Percentiles rank a stretch among this genome's conserved stretches.
phyloP scores from a whole-genome alignment of 768 basidiomycete species.

The Ephemerocybe angulata region DNA sequence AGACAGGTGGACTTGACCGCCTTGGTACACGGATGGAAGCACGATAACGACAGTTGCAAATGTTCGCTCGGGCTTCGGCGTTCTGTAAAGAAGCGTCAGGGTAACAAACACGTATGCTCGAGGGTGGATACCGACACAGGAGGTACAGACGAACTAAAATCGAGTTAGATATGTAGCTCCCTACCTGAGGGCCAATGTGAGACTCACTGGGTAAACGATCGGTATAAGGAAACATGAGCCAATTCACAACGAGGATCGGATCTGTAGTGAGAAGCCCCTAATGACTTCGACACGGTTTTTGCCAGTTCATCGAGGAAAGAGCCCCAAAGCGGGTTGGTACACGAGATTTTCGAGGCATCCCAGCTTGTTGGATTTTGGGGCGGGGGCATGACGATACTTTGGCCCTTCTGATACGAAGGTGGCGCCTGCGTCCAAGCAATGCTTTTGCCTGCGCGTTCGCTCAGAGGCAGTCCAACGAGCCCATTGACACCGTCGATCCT shows the following conservation, averaged over 20 bases:
- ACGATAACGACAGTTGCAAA: slow-evolving; percentile 49
- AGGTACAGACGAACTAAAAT: slow-evolving; percentile 28
- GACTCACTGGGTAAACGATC: slow-evolving; percentile 46
- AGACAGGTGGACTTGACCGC: slow-evolving; percentile 45
- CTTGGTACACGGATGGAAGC: slow-evolving; percentile 43
- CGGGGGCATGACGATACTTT: slow-evolving; percentile 15
- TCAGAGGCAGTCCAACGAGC: slow-evolving; percentile 41
- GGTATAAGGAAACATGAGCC: slow-evolving; percentile 47
- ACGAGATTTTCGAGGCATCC: slow-evolving; percentile 34
- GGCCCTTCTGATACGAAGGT: slow-evolving; percentile 45
- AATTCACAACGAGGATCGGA: slow-evolving; percentile 35
- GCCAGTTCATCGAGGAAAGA: slow-evolving; percentile 29
- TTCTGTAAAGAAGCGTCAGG: slow-evolving; percentile 24
- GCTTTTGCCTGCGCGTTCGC: slow-evolving; percentile 32
- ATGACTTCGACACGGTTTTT: slow-evolving; percentile 26
- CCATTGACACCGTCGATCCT: slow-evolving; percentile 38
- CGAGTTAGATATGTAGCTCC: neutral
- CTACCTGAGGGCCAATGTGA: too few relatives aligned
- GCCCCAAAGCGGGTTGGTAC: slow-evolving; percentile 40
- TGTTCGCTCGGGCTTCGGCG: slow-evolving; percentile 44
- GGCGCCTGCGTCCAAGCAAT: slow-evolving; percentile 33
- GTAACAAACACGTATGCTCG: slow-evolving; percentile 30
- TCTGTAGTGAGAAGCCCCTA: slow-evolving; percentile 32
- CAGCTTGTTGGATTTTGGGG: slow-evolving; percentile 33
- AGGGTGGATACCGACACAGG: too few relatives aligned